These are phyloP conservation scores for Colletotrichum musicola DNA, from an alignment of 2,329 filamentous ascomycete genomes.

Conservation along the genomic window DNA sequence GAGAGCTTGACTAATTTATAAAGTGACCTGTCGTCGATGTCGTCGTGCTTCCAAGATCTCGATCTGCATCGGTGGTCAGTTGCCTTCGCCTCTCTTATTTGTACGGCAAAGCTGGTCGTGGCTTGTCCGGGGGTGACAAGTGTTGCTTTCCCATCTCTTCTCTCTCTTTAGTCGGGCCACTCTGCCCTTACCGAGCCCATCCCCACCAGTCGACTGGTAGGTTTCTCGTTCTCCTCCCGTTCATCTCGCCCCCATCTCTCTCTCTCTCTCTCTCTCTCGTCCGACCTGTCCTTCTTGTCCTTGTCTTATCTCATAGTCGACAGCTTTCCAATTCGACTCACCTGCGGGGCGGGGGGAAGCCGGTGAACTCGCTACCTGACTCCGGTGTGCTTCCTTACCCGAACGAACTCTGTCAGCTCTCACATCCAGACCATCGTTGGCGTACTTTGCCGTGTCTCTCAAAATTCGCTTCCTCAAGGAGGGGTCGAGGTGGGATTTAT, in stretches of 20 bases:
- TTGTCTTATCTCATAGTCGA: slow-evolving; percentile 30
- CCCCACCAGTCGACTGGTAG: background rate
- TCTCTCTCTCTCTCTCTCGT: background rate
- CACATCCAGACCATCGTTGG: slow-evolving; percentile 19
- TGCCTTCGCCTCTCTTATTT: slow-evolving; percentile 21
- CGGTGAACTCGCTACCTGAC: slow-evolving; percentile 10
- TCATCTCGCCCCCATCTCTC: background rate
- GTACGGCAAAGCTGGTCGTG: slow-evolving; percentile 17
- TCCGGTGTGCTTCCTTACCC: background rate
- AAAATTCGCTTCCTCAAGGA: background rate
- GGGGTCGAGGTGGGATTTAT: slow-evolving; percentile 19
- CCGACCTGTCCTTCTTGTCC: background rate
- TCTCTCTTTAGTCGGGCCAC: slow-evolving; percentile 21
- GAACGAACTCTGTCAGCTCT: slow-evolving; percentile 31
- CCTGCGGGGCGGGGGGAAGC: slow-evolving; percentile 14
- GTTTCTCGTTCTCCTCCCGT: background rate
- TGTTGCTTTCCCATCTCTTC: background rate
- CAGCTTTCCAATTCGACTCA: slow-evolving; percentile 25
- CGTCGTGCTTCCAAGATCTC: slow-evolving; percentile 24
- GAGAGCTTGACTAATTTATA: slow-evolving; percentile 11
- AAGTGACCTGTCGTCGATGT: slow-evolving; percentile 28
- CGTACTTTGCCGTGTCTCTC: background rate
- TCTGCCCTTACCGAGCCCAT: slow-evolving; percentile 4
- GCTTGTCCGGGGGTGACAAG: slow-evolving; percentile 16
- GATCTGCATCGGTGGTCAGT: slow-evolving; percentile 28